Evolutionary conservation across 495 filamentous ascomycete species (phyloP), one percentile per base, ranked within the genome.

Genomic region (Pyrenula aspistea): DNA sequence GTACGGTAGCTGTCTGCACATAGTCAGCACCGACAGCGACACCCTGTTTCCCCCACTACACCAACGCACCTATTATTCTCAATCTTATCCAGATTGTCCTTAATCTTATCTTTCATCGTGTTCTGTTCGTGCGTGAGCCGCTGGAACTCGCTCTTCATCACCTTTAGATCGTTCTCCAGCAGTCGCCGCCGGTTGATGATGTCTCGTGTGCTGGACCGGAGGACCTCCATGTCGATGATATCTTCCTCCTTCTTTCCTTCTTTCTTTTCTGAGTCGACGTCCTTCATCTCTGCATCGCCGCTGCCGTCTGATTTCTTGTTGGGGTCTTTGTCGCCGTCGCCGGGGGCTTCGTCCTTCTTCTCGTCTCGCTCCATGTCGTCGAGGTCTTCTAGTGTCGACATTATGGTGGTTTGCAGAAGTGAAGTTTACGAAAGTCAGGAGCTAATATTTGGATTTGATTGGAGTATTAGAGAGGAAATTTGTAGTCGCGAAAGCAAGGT

Each of bases 41-140:
- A 25, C 56, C 48, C 20, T 50, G 12, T 31, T 25, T 42, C 47
- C 23, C 23, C 24, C 55, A 47, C 24, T 59, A 61, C 49, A 47
- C 15, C 57, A 53, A 59, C 78, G 61, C 77, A 96, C 93, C 90
- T 84, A 71, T 98, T 98, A 70, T 98, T 98, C 58, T 95, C 91
- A 59, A 98, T 97, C 82, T 97, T 98, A 60, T 98, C 93, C 63
- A 87, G 72, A 64, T 98, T 98, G 67, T 98, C 93, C 79, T 96
- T 97, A 68, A 97, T 96, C 78, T 95, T 96, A 67, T 98, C 94
- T 57, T 83, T 80, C 93, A 97, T 98, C 57, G 85, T 81, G 55
- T 83, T 81, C 75, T 95, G 95, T 73, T 98, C 93, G 65, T 97
- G 93, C 62, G 85, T 85, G 76, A 98, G 78, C 63, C 93, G 85